Percentiles rank a stretch among this genome's conserved stretches.
These are phyloP conservation scores for Phytopythium vexans DNA, from an alignment of 352 stramenopile species.

Conservation along the genomic window DNA sequence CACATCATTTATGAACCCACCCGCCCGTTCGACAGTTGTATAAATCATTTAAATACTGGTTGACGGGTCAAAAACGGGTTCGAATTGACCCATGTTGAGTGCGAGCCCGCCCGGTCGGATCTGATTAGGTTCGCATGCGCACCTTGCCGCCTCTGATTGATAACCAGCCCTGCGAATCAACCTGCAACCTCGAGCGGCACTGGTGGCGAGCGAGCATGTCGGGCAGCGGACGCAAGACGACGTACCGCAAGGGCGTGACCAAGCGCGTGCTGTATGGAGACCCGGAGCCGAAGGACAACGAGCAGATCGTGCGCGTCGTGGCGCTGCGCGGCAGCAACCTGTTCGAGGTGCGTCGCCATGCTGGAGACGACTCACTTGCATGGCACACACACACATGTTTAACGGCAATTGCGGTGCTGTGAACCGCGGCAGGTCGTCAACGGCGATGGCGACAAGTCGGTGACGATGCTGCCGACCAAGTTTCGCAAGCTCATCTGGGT, in stretches of 20 bases:
- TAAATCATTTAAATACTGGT: too few relatives aligned
- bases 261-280: conserved; percentile 89
- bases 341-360: conserved; percentile 90
- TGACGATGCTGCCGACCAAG: conserved; percentile 97
- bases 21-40: too few relatives aligned
- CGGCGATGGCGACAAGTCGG: conserved; percentile 40
- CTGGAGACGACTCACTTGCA: too few relatives aligned
- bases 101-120: too few relatives aligned
- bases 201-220: too few relatives aligned
- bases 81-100: too few relatives aligned
- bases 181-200: too few relatives aligned
- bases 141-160: conserved; percentile 8
- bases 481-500: conserved; percentile 99
- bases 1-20: too few relatives aligned
- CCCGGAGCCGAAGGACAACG: conserved; percentile 87
- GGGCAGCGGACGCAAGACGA: conserved; percentile 85
- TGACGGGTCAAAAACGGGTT: too few relatives aligned
- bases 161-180: too few relatives aligned
- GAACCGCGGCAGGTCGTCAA: conserved; percentile 49
- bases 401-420: not conserved
- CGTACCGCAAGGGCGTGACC: conserved; percentile 92
- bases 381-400: too few relatives aligned
- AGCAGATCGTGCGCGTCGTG: conserved; percentile 91
- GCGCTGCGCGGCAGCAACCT: conserved; percentile 93
- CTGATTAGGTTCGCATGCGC: conserved; percentile 5